Conservation (phyloP, 1,139 yeast genomes). For the Pichia sp. region DNA sequence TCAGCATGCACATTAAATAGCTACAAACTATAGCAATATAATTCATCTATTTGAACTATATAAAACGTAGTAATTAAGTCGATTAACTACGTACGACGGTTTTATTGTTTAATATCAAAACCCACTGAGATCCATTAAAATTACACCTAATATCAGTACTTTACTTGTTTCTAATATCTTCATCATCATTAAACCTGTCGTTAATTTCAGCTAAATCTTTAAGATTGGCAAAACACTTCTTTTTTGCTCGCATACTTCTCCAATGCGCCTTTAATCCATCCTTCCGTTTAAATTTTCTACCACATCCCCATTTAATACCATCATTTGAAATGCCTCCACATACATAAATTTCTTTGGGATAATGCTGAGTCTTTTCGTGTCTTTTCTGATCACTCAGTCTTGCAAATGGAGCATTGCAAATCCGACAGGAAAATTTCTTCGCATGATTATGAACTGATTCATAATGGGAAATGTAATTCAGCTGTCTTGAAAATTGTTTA, state of each 20-base stretch:
- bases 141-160: too few relatives aligned
- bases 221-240: slow-evolving; percentile 21
- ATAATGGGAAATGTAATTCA: slow-evolving; percentile 25
- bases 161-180: too few relatives aligned
- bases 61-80: too few relatives aligned
- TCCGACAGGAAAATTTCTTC: slow-evolving; percentile 23
- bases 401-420: slow-evolving; percentile 24
- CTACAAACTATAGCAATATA: too few relatives aligned
- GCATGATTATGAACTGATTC: slow-evolving; percentile 25
- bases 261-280: slow-evolving; percentile 28
- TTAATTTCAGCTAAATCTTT: background rate
- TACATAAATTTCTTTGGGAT: slow-evolving; percentile 12
- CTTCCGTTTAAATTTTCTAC: slow-evolving; percentile 25
- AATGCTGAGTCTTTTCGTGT: slow-evolving; percentile 26
- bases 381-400: slow-evolving; percentile 26
- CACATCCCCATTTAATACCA: slow-evolving; percentile 27
- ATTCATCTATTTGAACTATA: too few relatives aligned
- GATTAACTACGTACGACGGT: too few relatives aligned
- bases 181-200: too few relatives aligned
- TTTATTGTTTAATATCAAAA: too few relatives aligned
- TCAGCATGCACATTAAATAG: too few relatives aligned
- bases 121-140: too few relatives aligned
- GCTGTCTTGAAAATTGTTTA: slow-evolving; percentile 23
- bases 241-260: slow-evolving; percentile 25
- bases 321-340: slow-evolving; percentile 23